These are phyloP conservation scores for Fonsecaea erecta DNA, from an alignment of 2,329 filamentous ascomycete species.

Conservation along the genomic window DNA sequence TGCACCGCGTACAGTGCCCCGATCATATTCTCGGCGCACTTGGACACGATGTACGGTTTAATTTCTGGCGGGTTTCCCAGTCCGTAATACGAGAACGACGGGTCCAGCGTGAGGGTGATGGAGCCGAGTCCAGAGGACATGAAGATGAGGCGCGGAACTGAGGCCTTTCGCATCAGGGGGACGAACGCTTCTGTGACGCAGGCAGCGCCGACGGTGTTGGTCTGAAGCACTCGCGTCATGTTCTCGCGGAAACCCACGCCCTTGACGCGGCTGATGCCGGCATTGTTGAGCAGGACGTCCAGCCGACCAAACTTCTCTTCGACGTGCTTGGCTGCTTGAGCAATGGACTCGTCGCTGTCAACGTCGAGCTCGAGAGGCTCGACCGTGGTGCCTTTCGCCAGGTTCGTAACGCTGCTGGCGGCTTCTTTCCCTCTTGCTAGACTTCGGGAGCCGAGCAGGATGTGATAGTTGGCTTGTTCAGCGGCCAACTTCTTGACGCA, in stretches of 20 bases:
- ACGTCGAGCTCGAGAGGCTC: conserved; percentile 28
- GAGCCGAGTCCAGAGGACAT: conserved; percentile 32
- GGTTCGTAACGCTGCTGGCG: conserved; percentile 10
- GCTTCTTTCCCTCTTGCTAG: conserved; percentile 45
- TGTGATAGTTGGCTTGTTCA: conserved; percentile 42
- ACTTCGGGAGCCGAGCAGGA: conserved; percentile 42
- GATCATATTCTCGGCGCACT: conserved; percentile 32
- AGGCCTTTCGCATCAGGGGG: conserved; percentile 29
- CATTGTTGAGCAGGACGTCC: conserved; percentile 37
- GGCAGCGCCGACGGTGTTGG: conserved; percentile 24
- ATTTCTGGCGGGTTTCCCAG: background rate
- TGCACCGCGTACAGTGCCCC: conserved; percentile 23
- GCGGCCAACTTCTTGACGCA: conserved; percentile 38
- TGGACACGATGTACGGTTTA: conserved; percentile 28
- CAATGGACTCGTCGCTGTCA: conserved; percentile 26
- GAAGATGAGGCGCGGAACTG: conserved; percentile 29
- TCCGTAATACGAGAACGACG: conserved; percentile 12
- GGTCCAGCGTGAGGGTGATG: conserved; percentile 21
- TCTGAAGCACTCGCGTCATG: conserved; percentile 32
- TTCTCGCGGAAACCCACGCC: conserved; percentile 21
- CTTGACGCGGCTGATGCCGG: conserved; percentile 20
- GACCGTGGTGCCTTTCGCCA: conserved; percentile 19
- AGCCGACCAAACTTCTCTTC: conserved; percentile 30
- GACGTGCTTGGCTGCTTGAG: conserved; percentile 28
- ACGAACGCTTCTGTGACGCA: conserved; percentile 30